Evolutionary conservation across 2,329 filamentous ascomycete genomes (phyloP).

Genomic region (Fusarium mangiferae): DNA sequence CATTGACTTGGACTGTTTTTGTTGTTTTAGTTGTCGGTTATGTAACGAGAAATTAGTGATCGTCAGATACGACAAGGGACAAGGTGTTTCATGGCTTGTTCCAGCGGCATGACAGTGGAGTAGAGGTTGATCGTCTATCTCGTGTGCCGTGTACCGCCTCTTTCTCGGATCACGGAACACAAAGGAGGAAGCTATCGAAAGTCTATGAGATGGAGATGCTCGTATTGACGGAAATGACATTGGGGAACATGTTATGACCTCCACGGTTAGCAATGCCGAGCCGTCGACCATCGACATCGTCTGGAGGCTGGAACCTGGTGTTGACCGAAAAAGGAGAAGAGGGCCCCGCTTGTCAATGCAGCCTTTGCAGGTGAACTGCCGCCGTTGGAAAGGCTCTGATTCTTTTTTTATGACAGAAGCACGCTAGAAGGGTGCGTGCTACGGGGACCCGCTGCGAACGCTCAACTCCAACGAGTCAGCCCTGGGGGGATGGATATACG

Average conservation of each 20-base stretch:
- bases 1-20: background rate
- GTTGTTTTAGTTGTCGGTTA: background rate
- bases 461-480: constrained; percentile 5
- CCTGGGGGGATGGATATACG: constrained; percentile 10
- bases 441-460: constrained; percentile 4
- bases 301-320: background rate
- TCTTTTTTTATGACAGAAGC: constrained; percentile 25
- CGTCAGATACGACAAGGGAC: constrained; percentile 11
- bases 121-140: constrained; percentile 12
- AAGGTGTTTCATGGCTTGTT: constrained; percentile 1
- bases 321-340: constrained; percentile 9
- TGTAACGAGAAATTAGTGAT: constrained; percentile 12
- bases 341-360: constrained; percentile 24
- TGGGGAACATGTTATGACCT: background rate
- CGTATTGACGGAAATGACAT: constrained; percentile 24
- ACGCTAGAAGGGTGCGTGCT: constrained; percentile 14
- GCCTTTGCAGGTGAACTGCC: constrained; percentile 22
- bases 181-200: background rate
- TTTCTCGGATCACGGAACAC: background rate
- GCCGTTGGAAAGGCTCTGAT: constrained; percentile 22
- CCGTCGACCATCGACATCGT: background rate
- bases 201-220: background rate
- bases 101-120: background rate
- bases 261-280: constrained; percentile 7
- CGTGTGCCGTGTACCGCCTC: background rate